phyloP scores from a whole-genome alignment of 2,329 filamentous ascomycete species.

The Penicillium sp. region DNA sequence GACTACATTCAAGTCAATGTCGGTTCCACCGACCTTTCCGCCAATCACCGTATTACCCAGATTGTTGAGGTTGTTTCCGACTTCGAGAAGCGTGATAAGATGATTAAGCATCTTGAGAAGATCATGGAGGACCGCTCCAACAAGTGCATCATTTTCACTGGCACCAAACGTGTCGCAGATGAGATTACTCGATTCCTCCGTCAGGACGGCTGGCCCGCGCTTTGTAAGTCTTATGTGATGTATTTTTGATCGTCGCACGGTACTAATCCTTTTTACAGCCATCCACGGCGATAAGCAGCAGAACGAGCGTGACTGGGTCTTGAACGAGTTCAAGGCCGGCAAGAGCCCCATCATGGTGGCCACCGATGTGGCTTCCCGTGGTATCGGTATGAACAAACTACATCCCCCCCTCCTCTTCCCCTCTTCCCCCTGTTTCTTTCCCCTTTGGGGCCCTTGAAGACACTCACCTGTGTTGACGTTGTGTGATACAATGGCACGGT shows the following conservation, averaged over 20 bases:
- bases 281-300: conserved; percentile 99
- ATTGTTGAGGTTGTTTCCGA: conserved; percentile 95
- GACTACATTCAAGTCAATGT: conserved; percentile 99
- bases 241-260: neutral
- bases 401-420: conserved; percentile 45
- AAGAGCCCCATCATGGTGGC: conserved; percentile 99
- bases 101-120: conserved; percentile 96
- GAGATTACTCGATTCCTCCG: conserved; percentile 97
- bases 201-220: conserved; percentile 95
- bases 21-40: conserved; percentile 90
- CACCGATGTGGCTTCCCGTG: conserved; percentile 98
- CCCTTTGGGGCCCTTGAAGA: conserved; percentile 36
- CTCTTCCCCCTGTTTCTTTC: conserved; percentile 32
- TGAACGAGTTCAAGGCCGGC: conserved; percentile 99
- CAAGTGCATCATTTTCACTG: conserved; percentile 92
- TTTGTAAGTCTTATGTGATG: conserved; percentile 64
- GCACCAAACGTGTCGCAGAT: conserved; percentile 86
- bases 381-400: conserved; percentile 95
- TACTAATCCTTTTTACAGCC: conserved; percentile 56
- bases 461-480: conserved; percentile 50
- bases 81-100: conserved; percentile 94
- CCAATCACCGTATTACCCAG: conserved; percentile 97
- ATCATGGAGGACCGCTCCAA: conserved; percentile 95
- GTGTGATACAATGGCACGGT: conserved; percentile 64
- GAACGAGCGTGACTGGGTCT: conserved; percentile 98